These are phyloP conservation scores for Malassezia brasiliensis DNA, from an alignment of 1,284 basidiomycete species.

Conservation along the genomic window DNA sequence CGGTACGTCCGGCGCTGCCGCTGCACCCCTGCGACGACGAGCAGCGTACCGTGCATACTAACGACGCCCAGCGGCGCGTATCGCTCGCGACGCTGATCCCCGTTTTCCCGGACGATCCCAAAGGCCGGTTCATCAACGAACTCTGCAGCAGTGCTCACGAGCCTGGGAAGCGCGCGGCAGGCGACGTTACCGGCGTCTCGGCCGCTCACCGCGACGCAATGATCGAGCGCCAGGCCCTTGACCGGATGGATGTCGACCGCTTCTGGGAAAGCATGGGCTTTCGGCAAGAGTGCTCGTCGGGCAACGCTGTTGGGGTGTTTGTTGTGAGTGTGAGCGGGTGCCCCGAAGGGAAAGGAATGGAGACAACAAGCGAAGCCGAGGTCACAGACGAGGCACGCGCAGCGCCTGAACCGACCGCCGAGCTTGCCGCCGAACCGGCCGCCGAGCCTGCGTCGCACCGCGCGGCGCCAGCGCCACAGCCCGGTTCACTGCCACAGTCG, in stretches of 20 bases:
- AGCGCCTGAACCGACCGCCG: neutral
- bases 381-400: neutral
- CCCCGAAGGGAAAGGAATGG: neutral
- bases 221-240: conserved; percentile 33
- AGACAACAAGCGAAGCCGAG: neutral
- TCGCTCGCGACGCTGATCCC: conserved; percentile 40
- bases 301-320: conserved; percentile 43
- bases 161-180: conserved; percentile 15
- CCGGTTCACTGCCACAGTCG: conserved; percentile 28
- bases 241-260: conserved; percentile 31
- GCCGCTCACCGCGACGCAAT: conserved; percentile 23
- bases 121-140: conserved; percentile 46
- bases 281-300: conserved; percentile 44
- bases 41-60: neutral
- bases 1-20: conserved; percentile 27
- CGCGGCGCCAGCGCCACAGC: conserved; percentile 18
- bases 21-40: conserved; percentile 17
- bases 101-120: conserved; percentile 46
- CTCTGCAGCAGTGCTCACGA: conserved; percentile 37
- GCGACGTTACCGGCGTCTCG: conserved; percentile 3
- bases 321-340: conserved; percentile 24
- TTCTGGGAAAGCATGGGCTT: conserved; percentile 47
- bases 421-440: no score
- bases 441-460: neutral
- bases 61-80: neutral